A percentile compares a stretch with the other conserved stretches of the same genome.
Evolutionary conservation across 371 early-diverging fungal genomes (phyloP).

Genomic region (Mucor velutinosus): DNA sequence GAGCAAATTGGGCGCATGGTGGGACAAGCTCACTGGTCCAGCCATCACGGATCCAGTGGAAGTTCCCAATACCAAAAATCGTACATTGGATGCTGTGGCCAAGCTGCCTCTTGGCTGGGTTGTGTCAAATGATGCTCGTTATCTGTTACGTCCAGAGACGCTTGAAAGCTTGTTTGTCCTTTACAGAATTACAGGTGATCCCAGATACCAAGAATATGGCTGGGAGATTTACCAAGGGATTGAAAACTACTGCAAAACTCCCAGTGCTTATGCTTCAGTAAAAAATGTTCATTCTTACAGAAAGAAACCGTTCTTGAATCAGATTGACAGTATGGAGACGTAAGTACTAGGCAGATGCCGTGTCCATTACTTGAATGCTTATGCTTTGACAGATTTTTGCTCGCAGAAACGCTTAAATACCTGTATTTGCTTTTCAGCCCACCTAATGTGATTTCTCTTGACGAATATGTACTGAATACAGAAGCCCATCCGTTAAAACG

Average conservation of each 20-base stretch:
- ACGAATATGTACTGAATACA: conserved; percentile 22
- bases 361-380: not conserved
- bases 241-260: conserved; percentile 60
- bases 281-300: conserved; percentile 40
- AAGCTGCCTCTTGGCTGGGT: not conserved
- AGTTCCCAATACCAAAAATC: not conserved
- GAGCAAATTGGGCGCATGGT: not conserved
- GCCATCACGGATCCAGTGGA: not conserved
- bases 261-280: conserved; percentile 63
- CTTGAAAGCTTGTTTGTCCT: conserved; percentile 75
- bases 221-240: conserved; percentile 70
- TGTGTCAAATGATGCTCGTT: not conserved
- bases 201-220: conserved; percentile 59
- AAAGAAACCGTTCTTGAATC: conserved; percentile 35
- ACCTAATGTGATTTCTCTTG: conserved; percentile 19
- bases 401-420: conserved; percentile 50
- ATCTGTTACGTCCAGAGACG: conserved; percentile 55
- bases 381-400: conserved; percentile 62
- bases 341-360: not conserved
- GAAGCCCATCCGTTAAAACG: conserved; percentile 19
- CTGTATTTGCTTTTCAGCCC: conserved; percentile 20
- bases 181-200: conserved; percentile 73
- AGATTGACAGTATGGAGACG: conserved; percentile 49
- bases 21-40: not conserved
- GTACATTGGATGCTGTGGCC: not conserved